These are phyloP conservation scores for Malassezia sp. DNA, from an alignment of 1,284 basidiomycete species.

Conservation along the genomic window DNA sequence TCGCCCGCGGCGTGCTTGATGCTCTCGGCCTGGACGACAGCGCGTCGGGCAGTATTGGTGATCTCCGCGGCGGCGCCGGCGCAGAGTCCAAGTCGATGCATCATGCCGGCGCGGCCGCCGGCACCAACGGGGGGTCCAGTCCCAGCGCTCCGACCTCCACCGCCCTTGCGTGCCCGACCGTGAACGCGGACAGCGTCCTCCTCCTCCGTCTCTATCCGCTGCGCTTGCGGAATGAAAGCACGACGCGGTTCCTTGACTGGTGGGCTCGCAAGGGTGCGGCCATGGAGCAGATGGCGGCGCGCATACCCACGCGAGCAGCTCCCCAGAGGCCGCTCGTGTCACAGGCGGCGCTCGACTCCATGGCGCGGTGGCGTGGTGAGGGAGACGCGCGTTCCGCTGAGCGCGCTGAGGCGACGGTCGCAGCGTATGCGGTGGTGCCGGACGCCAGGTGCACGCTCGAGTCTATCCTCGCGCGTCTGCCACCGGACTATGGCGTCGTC, in stretches of 20 bases:
- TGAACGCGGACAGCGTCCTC: not conserved
- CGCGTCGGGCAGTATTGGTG: too few relatives aligned
- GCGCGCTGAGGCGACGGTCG: not conserved
- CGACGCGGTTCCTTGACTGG: conserved; percentile 12
- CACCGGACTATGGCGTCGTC: conserved; percentile 6
- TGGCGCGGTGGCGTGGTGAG: not conserved
- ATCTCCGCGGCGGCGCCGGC: too few relatives aligned
- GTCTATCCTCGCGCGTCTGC: conserved; percentile 2
- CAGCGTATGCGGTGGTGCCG: conserved; percentile 1
- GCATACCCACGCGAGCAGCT: not conserved
- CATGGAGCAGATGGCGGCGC: not conserved
- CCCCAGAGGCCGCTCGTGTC: not conserved
- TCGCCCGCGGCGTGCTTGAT: too few relatives aligned
- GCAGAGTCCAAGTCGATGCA: too few relatives aligned
- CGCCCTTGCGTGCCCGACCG: too few relatives aligned
- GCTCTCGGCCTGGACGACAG: too few relatives aligned
- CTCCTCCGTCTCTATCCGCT: conserved; percentile 8
- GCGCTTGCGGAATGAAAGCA: conserved; percentile 14
- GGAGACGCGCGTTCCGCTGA: too few relatives aligned
- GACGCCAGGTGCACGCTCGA: not conserved
- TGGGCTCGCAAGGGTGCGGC: conserved; percentile 12
- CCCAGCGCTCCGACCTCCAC: too few relatives aligned
- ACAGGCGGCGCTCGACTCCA: conserved; percentile 7
- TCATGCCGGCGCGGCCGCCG: too few relatives aligned
- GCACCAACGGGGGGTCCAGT: too few relatives aligned